These are phyloP conservation scores for Talaromyces piceae DNA, from an alignment of 2,329 filamentous ascomycete genomes.

Conservation along the genomic window DNA sequence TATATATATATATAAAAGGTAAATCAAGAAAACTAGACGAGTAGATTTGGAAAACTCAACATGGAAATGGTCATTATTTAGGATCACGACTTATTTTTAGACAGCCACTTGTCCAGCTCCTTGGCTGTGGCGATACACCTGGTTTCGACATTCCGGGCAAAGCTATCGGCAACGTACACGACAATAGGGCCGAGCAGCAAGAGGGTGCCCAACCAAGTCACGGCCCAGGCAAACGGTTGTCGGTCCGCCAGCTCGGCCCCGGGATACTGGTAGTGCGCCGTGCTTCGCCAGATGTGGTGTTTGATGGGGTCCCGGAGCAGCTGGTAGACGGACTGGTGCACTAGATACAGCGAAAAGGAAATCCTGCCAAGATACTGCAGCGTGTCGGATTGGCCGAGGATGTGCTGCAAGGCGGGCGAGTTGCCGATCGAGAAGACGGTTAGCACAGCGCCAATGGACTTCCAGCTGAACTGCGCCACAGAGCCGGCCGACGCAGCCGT, in stretches of 20 bases:
- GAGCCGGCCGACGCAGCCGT: not conserved
- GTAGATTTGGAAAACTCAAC: too few relatives aligned
- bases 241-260: constrained; percentile 1
- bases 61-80: too few relatives aligned
- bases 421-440: constrained; percentile 6
- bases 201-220: constrained; percentile 3
- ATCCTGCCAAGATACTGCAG: constrained; percentile 6
- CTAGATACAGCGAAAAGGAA: constrained; percentile 4
- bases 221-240: constrained; percentile 1
- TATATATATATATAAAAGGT: too few relatives aligned
- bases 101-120: constrained; percentile 4
- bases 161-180: constrained; percentile 3
- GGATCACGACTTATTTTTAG: not conserved
- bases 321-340: constrained; percentile 6
- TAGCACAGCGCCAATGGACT: constrained; percentile 6
- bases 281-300: constrained; percentile 1
- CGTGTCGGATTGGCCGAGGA: not conserved
- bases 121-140: not conserved
- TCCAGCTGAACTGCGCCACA: constrained; percentile 6
- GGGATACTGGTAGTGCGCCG: constrained; percentile 1
- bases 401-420: constrained; percentile 1
- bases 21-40: too few relatives aligned
- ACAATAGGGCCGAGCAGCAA: constrained; percentile 4
- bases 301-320: constrained; percentile 6
- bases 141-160: not conserved